These are phyloP conservation scores for Chrysanthemum makinoi DNA, from an alignment of 129 eudicot species.

Conservation along the genomic window DNA sequence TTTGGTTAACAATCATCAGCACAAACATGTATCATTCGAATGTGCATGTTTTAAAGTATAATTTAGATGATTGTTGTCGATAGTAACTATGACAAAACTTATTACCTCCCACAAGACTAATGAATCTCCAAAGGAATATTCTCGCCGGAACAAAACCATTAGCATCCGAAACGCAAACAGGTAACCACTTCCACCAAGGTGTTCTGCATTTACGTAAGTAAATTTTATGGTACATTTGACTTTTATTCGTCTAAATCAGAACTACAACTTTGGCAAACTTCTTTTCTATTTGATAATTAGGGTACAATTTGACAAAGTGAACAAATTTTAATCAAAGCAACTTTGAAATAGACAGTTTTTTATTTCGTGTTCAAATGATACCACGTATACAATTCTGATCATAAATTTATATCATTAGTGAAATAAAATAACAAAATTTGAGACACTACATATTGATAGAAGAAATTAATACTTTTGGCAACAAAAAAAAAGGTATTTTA, in stretches of 20 bases:
- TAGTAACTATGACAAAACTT: neutral
- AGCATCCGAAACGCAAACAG: conserved; percentile 96
- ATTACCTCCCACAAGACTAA: conserved; percentile 96
- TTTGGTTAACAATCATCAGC: conserved; percentile 10
- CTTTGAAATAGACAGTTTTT: neutral
- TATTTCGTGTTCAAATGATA: neutral
- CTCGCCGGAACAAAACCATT: conserved; percentile 94
- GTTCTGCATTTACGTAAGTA: conserved; percentile 44
- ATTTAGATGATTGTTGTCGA: conserved; percentile 3
- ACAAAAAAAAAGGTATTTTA: neutral
- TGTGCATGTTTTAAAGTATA: neutral
- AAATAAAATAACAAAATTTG: too few species aligned
- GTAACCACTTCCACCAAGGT: conserved; percentile 91
- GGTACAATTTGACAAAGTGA: neutral
- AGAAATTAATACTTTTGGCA: neutral
- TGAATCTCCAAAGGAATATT: conserved; percentile 93
- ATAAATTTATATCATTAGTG: too few species aligned
- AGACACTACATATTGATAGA: neutral
- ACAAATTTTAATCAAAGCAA: neutral
- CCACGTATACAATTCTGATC: too few species aligned
- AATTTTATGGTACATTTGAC: neutral
- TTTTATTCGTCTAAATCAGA: neutral
- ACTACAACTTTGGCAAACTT: neutral
- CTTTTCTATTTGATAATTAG: neutral
- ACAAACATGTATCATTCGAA: neutral